Base-by-base conservation (phyloP, 2,329 filamentous ascomycete species). In the Hirsutella rhossiliensis region DNA sequence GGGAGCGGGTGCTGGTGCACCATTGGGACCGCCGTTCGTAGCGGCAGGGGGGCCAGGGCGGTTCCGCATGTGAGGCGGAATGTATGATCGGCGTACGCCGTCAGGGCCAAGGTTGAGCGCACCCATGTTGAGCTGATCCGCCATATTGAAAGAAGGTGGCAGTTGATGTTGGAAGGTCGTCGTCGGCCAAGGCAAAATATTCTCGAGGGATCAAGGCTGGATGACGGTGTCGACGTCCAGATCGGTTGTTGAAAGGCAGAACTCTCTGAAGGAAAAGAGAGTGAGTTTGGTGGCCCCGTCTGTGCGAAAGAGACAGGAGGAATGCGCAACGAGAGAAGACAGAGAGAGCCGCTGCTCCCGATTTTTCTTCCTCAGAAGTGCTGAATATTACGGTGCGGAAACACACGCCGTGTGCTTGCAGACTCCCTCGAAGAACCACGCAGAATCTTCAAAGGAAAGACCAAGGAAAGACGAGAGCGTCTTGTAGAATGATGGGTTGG, bases 41-140 rank as follows among this genome's bases (percentile, higher is more conserved):
- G 43, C 46, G 39, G 43, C 45, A 39, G 50, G 46, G 34, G 52
- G 52, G 31, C 52, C 54, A 42, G 45, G 43, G 23, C 56, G 76
- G 56, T 68, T 70, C 60, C 86, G 81, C 73, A 89, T 80, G 66
- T 92, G 87, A 65, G 86, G 86, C 53, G 86, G 86, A 54, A 92
- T 88, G 73, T 92, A 92, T 45, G 84, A 84, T 58, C 82, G 82
- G 46, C 56, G 41, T 49, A 58, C 63, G 45, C 58, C 62, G 29
- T 64, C 62, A 46, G 62, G 62, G 46, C 67, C 78, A 51, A 90
- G 71, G 66, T 69, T 82, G 58, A 90, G 72, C 62, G 80, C 78
- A 62, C 74, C 76, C 77, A 90, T 88, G 72, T 87, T 87, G 58
- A 92, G 76, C 72, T 89, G 82, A 59, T 87, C 83, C 64, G 84